Evolutionary conservation across 2,329 filamentous ascomycete species (phyloP), one percentile per base, ranked within the genome.

Genomic region (Dichotomopilus funicola): DNA sequence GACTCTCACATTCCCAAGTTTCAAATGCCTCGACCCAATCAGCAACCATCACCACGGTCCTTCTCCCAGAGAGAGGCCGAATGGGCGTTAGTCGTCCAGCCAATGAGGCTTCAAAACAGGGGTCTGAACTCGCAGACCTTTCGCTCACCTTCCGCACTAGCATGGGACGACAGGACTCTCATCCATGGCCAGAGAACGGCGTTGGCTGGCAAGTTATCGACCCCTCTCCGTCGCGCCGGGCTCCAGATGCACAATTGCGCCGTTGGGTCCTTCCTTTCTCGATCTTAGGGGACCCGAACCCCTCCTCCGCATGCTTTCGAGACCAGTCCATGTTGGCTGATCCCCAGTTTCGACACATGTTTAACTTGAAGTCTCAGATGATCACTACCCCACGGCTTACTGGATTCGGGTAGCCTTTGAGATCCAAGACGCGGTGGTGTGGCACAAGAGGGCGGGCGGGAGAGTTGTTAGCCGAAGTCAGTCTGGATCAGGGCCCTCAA

Each of bases 51-150:
- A 38, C 54, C 47, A 58, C 60, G 60, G 54, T 53, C 54, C 55
- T 61, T 61, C 53, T 57, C 59, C 56, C 49, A 57, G 56, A 59
- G 60, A 58, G 58, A 54, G 57, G 59, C 61, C 63, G 57, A 59
- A 56, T 56, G 59, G 62, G 59, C 61, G 58, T 61, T 53, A 61
- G 57, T 36, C 52, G 47, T 47, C 49, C 57, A 63, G 60, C 63
- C 63, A 65, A 65, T 65, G 62, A 62, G 55, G 56, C 62, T 61
- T 60, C 55, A 61, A 51, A 64, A 55, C 63, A 65, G 62, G 63
- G 63, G 57, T 65, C 55, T 41, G 58, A 61, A 61, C 57, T 59
- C 53, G 54, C 57, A 63, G 61, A 63, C 62, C 63, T 65, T 61
- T 38, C 57, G 47, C 60, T 62, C 61, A 63, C 62, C 63, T 63